These are phyloP conservation scores for Botryosphaeria dothidea DNA, from an alignment of 2,329 filamentous ascomycete genomes.

Conservation along the genomic window DNA sequence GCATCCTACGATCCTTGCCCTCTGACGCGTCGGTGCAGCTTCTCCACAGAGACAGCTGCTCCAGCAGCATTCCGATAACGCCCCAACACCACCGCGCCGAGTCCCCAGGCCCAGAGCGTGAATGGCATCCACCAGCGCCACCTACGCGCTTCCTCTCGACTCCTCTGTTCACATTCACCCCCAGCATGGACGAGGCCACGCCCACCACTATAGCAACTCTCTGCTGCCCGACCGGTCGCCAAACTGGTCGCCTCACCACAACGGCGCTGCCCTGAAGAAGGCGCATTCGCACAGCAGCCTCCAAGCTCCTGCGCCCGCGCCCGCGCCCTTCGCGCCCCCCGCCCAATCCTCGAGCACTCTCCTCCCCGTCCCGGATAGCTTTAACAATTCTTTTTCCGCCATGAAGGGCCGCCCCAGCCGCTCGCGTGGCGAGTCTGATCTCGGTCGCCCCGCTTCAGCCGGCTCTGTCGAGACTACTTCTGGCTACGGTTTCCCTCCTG, in stretches of 20 bases:
- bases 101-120: neutral
- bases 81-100: neutral
- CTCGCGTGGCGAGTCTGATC: slow-evolving; percentile 47
- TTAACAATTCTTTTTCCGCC: slow-evolving; percentile 17
- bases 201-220: slow-evolving; percentile 34
- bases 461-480: neutral
- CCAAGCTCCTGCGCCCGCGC: slow-evolving; percentile 24
- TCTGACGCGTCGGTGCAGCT: slow-evolving; percentile 13
- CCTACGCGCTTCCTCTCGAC: slow-evolving; percentile 12
- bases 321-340: neutral
- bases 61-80: slow-evolving; percentile 2
- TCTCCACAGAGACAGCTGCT: slow-evolving; percentile 17
- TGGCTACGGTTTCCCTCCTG: slow-evolving; percentile 16
- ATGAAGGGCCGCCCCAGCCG: slow-evolving; percentile 32
- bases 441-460: slow-evolving; percentile 36
- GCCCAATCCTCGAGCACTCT: neutral
- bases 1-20: slow-evolving; percentile 10
- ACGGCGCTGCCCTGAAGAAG: slow-evolving; percentile 28
- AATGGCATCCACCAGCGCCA: slow-evolving; percentile 14
- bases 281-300: slow-evolving; percentile 23
- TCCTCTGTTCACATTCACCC: slow-evolving; percentile 25
- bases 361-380: neutral
- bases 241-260: slow-evolving; percentile 22
- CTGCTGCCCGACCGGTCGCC: slow-evolving; percentile 30
- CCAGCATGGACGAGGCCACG: slow-evolving; percentile 41